Evolutionary conservation across 2,329 filamentous ascomycete genomes (phyloP).

Genomic region (Pseudogymnoascus sp.): DNA sequence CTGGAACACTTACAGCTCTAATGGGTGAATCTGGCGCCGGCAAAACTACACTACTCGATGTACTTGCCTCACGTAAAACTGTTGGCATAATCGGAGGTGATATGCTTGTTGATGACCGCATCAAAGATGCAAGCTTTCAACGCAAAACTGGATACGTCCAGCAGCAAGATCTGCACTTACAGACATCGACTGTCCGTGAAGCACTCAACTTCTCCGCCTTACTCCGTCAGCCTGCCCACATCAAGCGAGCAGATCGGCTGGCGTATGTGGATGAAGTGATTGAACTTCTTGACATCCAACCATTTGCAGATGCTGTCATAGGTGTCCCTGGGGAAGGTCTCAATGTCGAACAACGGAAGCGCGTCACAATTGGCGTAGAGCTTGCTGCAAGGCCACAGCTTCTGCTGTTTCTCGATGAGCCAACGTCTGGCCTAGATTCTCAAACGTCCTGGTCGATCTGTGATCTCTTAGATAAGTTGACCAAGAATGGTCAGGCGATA

Average conservation of each 20-base stretch:
- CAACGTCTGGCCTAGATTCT: too few relatives aligned
- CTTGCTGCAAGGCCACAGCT: constrained; percentile 81
- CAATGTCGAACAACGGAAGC: constrained; percentile 54
- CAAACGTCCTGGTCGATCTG: too few relatives aligned
- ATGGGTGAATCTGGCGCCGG: too few relatives aligned
- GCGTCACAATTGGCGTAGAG: constrained; percentile 71
- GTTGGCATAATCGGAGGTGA: constrained; percentile 84
- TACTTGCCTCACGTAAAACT: constrained; percentile 56
- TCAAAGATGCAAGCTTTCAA: constrained; percentile 74
- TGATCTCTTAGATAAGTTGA: too few relatives aligned
- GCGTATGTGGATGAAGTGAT: constrained; percentile 75
- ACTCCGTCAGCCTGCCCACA: constrained; percentile 70
- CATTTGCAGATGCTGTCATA: constrained; percentile 57
- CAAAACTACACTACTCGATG: too few relatives aligned
- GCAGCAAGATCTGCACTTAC: constrained; percentile 81
- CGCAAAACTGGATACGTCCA: constrained; percentile 69
- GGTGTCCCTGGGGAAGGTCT: constrained; percentile 53
- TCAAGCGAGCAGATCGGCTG: constrained; percentile 66
- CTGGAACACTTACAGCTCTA: constrained; percentile 28
- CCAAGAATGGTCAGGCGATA: too few relatives aligned
- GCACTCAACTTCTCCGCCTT: constrained; percentile 82
- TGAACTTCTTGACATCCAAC: constrained; percentile 54
- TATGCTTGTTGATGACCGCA: constrained; percentile 59
- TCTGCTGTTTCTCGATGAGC: constrained; percentile 30
- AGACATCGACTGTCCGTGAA: constrained; percentile 78